Percentiles rank a stretch among this genome's conserved stretches.
Evolutionary conservation across 169 alveolate species (phyloP).

Genomic region (Plasmodium vivax): DNA sequence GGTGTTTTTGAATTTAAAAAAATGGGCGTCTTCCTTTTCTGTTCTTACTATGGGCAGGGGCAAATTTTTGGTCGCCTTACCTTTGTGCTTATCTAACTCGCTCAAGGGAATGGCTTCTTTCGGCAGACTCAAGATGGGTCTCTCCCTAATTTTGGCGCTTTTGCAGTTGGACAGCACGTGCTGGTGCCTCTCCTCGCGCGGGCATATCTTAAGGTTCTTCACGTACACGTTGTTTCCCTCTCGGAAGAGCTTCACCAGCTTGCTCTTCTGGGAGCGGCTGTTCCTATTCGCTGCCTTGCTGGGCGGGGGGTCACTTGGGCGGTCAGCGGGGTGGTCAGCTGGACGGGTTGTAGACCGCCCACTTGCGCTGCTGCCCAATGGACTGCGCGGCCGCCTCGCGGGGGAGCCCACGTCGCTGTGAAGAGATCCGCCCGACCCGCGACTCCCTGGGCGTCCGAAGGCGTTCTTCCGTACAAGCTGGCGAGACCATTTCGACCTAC

Average conservation of each 20-base stretch:
- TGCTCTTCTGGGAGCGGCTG: not conserved
- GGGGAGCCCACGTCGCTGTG: not conserved
- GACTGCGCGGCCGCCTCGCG: not conserved
- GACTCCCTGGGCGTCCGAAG: not conserved
- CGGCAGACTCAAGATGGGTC: slow-evolving; percentile 53
- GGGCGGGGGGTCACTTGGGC: not conserved
- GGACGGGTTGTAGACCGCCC: not conserved
- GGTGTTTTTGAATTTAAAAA: slow-evolving; percentile 63
- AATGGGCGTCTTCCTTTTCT: slow-evolving; percentile 35
- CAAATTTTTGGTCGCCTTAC: not conserved
- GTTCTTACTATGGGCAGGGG: slow-evolving; percentile 6
- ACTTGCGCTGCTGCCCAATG: not conserved
- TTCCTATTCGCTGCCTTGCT: not conserved
- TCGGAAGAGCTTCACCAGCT: slow-evolving; percentile 14
- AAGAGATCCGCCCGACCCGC: not conserved
- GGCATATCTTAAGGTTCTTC: slow-evolving; percentile 12
- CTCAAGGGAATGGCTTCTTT: slow-evolving; percentile 11
- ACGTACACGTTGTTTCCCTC: slow-evolving; percentile 19
- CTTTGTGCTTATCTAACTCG: slow-evolving; percentile 41
- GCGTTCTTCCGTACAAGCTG: slow-evolving; percentile 6
- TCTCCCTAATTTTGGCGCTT: not conserved
- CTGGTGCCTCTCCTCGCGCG: slow-evolving; percentile 28
- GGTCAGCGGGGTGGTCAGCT: not conserved
- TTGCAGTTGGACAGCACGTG: slow-evolving; percentile 28
- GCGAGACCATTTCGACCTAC: not conserved